Base-by-base conservation (phyloP, 2,329 filamentous ascomycete genomes). In the Colletotrichum noveboracense region DNA sequence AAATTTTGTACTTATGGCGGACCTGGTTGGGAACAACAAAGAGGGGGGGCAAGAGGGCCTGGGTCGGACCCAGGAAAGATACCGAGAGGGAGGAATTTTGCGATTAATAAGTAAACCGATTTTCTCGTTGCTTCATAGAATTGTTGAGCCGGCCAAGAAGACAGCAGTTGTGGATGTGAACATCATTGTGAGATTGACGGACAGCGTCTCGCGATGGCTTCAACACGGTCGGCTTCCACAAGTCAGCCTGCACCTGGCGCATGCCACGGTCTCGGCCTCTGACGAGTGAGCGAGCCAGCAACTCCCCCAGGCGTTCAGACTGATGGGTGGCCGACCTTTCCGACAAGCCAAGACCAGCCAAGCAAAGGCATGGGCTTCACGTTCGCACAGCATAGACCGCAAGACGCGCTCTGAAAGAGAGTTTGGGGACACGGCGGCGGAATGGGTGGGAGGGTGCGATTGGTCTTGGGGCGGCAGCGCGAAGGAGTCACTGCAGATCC, bases 1-100 rank as follows among this genome's bases (percentile, higher is more conserved):
- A 70, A 34, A 30, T 18, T 66, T 24, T 75, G 70, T 75, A 68
- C 48, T 66, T 73, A 69, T 73, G 38, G 73, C 30, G 73, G 69
- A 68, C 28, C 4, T 48, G 32, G 32, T 24, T 61, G 28, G 56
- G 68, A 43, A 36, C 30, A 61, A 66, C 43, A 34, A 61, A 61
- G 58, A 69, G 32, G 66, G 36, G 43, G 55, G 70, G 64, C 64
- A 68, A 26, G 61, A 62, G 32, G 34, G 48, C 56, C 34, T 38
- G 70, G 34, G 60, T 52, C 36, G 24, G 58, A 34, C 32, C 6
- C 58, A 61, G 32, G 62, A 13, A 75, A 64, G 64, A 75, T 64
- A 73, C 73, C 70, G 73, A 73, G 43, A 58, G 30, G 70, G 48
- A 7, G 34, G 58, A 9, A 12, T 71, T 48, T 30, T 66, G 72